These are phyloP conservation scores for Yamadazyma jaroonii DNA, from an alignment of 1,139 yeast species.

Conservation along the genomic window DNA sequence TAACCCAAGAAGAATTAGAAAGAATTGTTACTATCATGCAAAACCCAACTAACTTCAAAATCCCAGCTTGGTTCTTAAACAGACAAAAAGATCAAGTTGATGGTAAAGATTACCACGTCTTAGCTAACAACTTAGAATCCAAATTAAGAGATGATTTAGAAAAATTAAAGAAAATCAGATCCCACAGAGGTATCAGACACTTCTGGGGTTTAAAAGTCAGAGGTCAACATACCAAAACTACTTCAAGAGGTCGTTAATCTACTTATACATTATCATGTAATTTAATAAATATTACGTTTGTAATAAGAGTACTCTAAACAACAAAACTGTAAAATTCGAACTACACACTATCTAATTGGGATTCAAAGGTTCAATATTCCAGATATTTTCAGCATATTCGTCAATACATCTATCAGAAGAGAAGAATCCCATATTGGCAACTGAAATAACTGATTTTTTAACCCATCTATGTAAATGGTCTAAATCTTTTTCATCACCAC, in stretches of 20 bases:
- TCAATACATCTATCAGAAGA: constrained; percentile 87
- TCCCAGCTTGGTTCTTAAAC: constrained; percentile 99
- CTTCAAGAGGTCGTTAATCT: constrained; percentile 82
- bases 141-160: constrained; percentile 99
- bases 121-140: constrained; percentile 98
- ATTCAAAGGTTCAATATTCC: constrained; percentile 80
- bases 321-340: neutral
- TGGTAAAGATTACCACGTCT: constrained; percentile 98
- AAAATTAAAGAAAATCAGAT: constrained; percentile 99
- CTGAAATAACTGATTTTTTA: constrained; percentile 70
- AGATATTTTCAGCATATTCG: constrained; percentile 89
- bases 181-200: constrained; percentile 99
- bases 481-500: constrained; percentile 39
- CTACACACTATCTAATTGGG: constrained; percentile 1
- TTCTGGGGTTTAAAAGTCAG: constrained; percentile 97
- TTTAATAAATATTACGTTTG: constrained; percentile 17
- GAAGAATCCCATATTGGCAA: constrained; percentile 94
- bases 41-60: constrained; percentile 99
- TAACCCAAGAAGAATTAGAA: constrained; percentile 99
- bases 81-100: constrained; percentile 98
- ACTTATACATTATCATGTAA: constrained; percentile 16
- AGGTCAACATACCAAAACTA: constrained; percentile 99
- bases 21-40: constrained; percentile 99
- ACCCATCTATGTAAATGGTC: constrained; percentile 70
- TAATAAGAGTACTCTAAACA: neutral